Conservation (phyloP, 2,329 filamentous ascomycete species). For the Beauveria bassiana region DNA sequence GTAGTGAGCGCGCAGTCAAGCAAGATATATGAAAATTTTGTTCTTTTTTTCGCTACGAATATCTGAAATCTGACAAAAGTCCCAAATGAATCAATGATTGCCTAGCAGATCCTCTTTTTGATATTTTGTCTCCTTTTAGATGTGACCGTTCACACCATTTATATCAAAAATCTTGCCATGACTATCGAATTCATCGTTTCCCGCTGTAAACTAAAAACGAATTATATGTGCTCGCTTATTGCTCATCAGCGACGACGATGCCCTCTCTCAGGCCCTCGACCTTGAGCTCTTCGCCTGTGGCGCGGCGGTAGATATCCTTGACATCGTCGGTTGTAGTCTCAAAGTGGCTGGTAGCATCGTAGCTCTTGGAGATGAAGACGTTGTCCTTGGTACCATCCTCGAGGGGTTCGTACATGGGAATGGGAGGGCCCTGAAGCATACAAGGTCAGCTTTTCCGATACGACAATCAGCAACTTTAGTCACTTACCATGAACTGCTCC, state of each 20-base stretch:
- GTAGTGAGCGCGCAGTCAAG: too few relatives aligned
- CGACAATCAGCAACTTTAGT: neutral
- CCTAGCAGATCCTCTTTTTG: neutral
- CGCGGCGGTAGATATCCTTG: conserved; percentile 82
- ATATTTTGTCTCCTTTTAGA: neutral
- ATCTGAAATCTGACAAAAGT: conserved; percentile 7
- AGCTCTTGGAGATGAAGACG: conserved; percentile 97
- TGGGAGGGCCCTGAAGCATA: conserved; percentile 58
- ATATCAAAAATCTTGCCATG: neutral
- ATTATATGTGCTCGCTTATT: conserved; percentile 24
- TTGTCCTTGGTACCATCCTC: conserved; percentile 78
- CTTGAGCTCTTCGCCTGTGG: conserved; percentile 74
- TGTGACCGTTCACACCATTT: neutral
- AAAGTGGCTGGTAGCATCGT: conserved; percentile 96
- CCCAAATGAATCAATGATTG: neutral
- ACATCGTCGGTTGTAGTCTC: conserved; percentile 90
- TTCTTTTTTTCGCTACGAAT: neutral
- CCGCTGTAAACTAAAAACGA: neutral
- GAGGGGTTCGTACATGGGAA: conserved; percentile 87
- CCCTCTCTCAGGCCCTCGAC: conserved; percentile 82
- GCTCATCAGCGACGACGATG: conserved; percentile 63
- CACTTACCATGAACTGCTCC: conserved; percentile 84
- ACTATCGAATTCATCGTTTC: conserved; percentile 4
- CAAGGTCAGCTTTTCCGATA: neutral
- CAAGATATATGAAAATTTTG: neutral